Conservation (phyloP, 371 early-diverging fungal species). For the Zopfochytrium polystomum region DNA sequence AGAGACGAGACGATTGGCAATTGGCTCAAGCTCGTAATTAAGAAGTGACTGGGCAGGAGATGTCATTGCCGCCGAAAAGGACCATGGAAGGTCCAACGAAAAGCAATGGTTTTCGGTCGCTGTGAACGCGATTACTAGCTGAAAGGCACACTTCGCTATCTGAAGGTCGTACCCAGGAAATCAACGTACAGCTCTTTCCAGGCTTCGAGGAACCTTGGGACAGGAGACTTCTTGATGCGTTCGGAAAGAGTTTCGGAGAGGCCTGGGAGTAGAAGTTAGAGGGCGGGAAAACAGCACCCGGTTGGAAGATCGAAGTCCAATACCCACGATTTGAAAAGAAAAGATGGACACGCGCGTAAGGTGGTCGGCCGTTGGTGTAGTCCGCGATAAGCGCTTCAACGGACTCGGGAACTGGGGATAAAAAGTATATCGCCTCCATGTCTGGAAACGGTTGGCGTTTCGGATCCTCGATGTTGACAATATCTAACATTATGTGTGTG, state of each 20-base stretch:
- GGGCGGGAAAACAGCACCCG: neutral
- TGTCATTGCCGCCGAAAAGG: constrained; percentile 63
- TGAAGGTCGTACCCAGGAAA: constrained; percentile 38
- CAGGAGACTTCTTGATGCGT: constrained; percentile 36
- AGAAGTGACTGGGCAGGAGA: constrained; percentile 42
- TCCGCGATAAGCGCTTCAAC: constrained; percentile 78
- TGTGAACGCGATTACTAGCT: constrained; percentile 22
- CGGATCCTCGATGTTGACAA: constrained; percentile 75
- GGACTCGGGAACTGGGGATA: constrained; percentile 77
- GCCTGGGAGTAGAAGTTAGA: too few species aligned
- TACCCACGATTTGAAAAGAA: constrained; percentile 36
- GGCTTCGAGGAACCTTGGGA: constrained; percentile 23
- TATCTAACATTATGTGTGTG: neutral
- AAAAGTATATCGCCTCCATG: constrained; percentile 88
- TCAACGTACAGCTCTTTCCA: constrained; percentile 49
- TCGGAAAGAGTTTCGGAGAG: constrained; percentile 43
- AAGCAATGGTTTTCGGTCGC: constrained; percentile 76
- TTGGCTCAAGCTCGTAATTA: constrained; percentile 58
- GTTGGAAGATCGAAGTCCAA: neutral
- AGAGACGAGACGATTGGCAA: constrained; percentile 59
- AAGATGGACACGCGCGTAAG: constrained; percentile 43
- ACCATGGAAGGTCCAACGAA: constrained; percentile 66
- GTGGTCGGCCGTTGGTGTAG: constrained; percentile 50
- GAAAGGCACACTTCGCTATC: neutral
- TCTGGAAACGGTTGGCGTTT: constrained; percentile 78